phyloP scores from a whole-genome alignment of 257 asterid genomes.

The Echium plantagineum region DNA sequence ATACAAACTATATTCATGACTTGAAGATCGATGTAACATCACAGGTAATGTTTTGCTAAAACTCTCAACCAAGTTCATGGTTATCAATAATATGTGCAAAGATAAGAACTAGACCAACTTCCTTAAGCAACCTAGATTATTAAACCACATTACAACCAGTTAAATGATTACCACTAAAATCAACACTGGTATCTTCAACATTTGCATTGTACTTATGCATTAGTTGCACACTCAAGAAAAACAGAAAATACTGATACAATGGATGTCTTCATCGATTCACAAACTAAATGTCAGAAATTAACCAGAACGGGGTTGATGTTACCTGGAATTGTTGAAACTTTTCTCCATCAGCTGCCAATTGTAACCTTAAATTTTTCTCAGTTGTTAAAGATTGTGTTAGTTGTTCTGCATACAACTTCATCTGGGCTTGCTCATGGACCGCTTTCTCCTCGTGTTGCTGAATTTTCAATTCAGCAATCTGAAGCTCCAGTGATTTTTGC shows the following conservation, averaged over 20 bases:
- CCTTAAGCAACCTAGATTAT: background rate
- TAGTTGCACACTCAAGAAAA: background rate
- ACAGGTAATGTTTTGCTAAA: background rate
- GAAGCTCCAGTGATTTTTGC: conserved; percentile 87
- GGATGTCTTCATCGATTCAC: background rate
- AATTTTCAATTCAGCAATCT: conserved; percentile 77
- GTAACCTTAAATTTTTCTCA: conserved; percentile 88
- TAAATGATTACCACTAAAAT: too few species aligned
- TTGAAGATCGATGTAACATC: background rate
- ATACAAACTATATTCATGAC: too few species aligned
- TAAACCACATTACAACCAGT: too few species aligned
- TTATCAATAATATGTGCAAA: background rate
- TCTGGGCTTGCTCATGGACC: conserved; percentile 77
- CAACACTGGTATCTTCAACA: too few species aligned
- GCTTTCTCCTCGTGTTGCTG: conserved; percentile 81
- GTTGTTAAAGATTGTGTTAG: conserved; percentile 74
- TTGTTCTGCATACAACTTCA: conserved; percentile 90
- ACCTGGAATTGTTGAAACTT: conserved; percentile 99
- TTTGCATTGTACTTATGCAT: background rate
- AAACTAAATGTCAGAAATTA: background rate
- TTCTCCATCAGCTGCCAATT: conserved; percentile 91
- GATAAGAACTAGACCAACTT: background rate
- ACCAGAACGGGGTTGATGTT: conserved; percentile 4
- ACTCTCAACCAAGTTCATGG: background rate
- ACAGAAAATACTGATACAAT: background rate